Evolutionary conservation across 2,329 filamentous ascomycete genomes (phyloP), one percentile per base, ranked within the genome.

Genomic region (Talaromyces sp.): DNA sequence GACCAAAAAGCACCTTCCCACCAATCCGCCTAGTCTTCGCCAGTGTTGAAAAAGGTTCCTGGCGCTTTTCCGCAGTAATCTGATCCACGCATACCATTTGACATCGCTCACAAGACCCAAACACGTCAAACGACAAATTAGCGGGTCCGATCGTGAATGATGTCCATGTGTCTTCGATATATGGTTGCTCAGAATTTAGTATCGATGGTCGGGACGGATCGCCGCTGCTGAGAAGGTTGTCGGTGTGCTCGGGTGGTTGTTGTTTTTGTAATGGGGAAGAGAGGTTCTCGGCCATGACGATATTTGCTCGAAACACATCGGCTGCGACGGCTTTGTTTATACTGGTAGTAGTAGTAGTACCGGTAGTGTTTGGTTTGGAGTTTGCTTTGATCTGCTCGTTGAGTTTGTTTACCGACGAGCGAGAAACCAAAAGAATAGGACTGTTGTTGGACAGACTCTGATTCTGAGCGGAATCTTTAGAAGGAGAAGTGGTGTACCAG

Each of bases 41-140:
- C 61, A 99, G 77, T 0, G 92, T 97, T 3, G 89, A 84, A 70
- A 94, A 96, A 0, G 94, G 94, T 73, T 97, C 94, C 64, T 91
- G 86, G 64, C 87, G 85, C 72, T 86, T 89, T 64, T 86, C 81
- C 0, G 87, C 92, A 12, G 88, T 96, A 53, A 86, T 80, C 72
- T 97, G 94, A 69, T 99, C 88, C 52, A 97, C 85, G 71, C 93
- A 97, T 10, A 99, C 88, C 92, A 99, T 97, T 72, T 96, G 92
- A 67, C 94, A 99, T 61, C 94, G 81, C 62, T 91, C 85, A 69
- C 94, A 99, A 3, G 89, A 85, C 0, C 92, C 93, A 4, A 97
- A 77, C 68, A 95, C 85, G 63, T 88, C 69, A 24, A 80, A 72
- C 0, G 58, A 66, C 27, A 72, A 46, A 19, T 70, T 61, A 1